Base-by-base conservation (phyloP, 495 filamentous ascomycete species). In the Hypoxylon intermedium region DNA sequence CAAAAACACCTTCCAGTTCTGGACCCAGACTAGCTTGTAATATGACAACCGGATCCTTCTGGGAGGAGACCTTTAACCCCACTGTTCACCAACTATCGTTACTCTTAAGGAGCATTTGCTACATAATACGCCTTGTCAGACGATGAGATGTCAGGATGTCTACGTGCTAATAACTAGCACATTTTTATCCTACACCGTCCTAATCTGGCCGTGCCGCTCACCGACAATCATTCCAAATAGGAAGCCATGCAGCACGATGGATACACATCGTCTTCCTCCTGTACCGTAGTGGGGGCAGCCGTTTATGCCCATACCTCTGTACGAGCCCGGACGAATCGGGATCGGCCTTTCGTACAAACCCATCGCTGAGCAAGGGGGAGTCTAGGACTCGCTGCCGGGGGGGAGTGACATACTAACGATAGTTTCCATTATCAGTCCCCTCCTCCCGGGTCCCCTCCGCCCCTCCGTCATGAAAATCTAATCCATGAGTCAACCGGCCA, bases 401-500 rank as follows among this genome's bases (percentile, higher is more conserved):
- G 53, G 34, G 44, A 49, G 31, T 51, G 38, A 26, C 33, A 26
- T 40, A 49, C 41, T 21, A 49, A 15, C 15, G n/a, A 15, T 26
- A 16, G 45, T 33, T 37, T 44, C n/a, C 50, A 51, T 52, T 43
- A 20, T 45, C 50, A 60, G 31, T 42, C 45, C 19, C 51, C 51
- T 60, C 62, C 19, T 28, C 51, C 56, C 49, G 48, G 42, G 37
- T 50, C 48, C 9, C 19, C 11, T 16, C 5, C 16, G 18, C 18
- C 41, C 19, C 52, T 57, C 43, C 53, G 53, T 59, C 50, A 44
- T 56, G 43, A 40, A 28, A 43, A 16, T 6, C 6, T 11, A 23
- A 21, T 30, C n/a, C 9, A 58, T 65, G 62, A 65, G 62, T 65
- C 62, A 65, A 65, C 46, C 61, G 56, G 62, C 51, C 26, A 65